These are phyloP conservation scores for Eucommia ulmoides DNA, from an alignment of 257 asterid species.

Conservation along the genomic window DNA sequence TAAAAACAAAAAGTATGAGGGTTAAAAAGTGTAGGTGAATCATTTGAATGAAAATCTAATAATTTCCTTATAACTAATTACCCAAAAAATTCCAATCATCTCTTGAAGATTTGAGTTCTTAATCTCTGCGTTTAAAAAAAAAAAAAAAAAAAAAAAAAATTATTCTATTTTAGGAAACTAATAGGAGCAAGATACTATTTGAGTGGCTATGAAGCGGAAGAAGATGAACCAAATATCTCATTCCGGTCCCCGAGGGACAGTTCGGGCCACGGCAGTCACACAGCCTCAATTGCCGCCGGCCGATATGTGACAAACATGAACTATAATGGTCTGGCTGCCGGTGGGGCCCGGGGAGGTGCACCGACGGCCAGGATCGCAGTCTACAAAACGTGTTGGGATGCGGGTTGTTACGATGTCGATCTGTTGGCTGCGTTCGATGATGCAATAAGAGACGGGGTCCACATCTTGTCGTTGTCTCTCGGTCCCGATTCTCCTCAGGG, in stretches of 20 bases:
- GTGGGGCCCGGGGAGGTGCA: constrained; percentile 92
- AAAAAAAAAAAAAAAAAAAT: too few relatives aligned
- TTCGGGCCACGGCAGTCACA: constrained; percentile 83
- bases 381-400: constrained; percentile 80
- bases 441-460: constrained; percentile 84
- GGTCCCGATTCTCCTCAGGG: constrained; percentile 77
- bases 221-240: constrained; percentile 31
- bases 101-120: too few relatives aligned
- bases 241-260: constrained; percentile 76
- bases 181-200: constrained; percentile 87
- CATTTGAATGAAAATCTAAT: too few relatives aligned
- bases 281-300: constrained; percentile 94
- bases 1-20: too few relatives aligned
- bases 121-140: too few relatives aligned
- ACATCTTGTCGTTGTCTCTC: constrained; percentile 60
- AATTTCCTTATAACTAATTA: too few relatives aligned
- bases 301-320: constrained; percentile 60
- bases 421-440: constrained; percentile 92
- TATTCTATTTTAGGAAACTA: constrained; percentile 49
- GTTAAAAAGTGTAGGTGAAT: too few relatives aligned
- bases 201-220: constrained; percentile 76
- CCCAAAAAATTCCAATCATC: too few relatives aligned
- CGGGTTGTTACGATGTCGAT: constrained; percentile 83
- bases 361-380: constrained; percentile 88
- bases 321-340: constrained; percentile 69